Evolutionary conservation across 306 rosid genomes (phyloP), one percentile per base, ranked within the genome.

Genomic region (Corylus americana): DNA sequence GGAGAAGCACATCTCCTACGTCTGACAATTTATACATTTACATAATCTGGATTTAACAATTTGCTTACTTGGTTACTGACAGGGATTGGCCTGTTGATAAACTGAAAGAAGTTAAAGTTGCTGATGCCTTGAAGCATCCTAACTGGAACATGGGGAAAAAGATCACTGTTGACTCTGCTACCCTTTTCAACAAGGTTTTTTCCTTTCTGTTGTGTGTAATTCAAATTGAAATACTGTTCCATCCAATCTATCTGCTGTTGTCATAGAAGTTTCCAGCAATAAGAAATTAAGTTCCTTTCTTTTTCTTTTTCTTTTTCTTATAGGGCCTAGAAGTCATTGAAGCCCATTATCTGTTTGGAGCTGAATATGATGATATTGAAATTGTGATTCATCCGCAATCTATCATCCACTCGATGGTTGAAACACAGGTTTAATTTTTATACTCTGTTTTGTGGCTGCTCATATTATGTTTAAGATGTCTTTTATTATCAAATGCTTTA

Each of bases 121-220:
- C 98, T 63, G 99, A 95, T 86, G 98, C 99, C 50, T 86, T 95
- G 84, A 95, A 95, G 77, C 99, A 95, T 87, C 99, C 99, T 8
- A 95, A 95, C 93, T 95, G 99, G 99, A 93, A 73, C 83, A 95
- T 95, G 99, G 99, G 99, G 57, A 95, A 95, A 78, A 95, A 95
- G 88, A 95, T 95, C 54, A 95, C 99, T n/a, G 98, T 95, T 71
- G 99, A 95, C 85, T 95, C 99, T 49, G 99, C 99, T 81, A 95
- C 99, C 25, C 98, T 95, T 67, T 95, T 95, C 92, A 95, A 95
- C 61, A 95, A 95, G 97, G 98, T 95, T 69, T 83, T 42, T 55
- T 81, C 74, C 74, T 18, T 35, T 57, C 61, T 80, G 54, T 45
- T 69, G 53, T 50, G 31, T 58, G 64, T 35, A 47, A 50, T 59